Percentiles rank a stretch among this genome's conserved stretches.
Evolutionary conservation across 2,329 filamentous ascomycete species (phyloP).

Genomic region (Microcera coccophila): DNA sequence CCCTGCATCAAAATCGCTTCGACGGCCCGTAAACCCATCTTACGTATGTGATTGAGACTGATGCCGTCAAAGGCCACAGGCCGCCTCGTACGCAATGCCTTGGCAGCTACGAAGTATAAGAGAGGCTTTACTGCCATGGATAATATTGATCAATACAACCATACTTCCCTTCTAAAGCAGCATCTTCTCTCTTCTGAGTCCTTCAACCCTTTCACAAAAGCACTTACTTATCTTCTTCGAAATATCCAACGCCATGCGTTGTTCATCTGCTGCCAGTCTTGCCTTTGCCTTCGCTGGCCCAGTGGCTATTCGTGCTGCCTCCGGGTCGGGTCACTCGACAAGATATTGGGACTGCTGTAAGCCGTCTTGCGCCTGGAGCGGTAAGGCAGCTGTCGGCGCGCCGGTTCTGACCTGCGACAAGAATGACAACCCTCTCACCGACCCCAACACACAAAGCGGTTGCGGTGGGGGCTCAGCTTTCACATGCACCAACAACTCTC

Average conservation of each 20-base stretch:
- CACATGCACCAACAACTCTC: slow-evolving; percentile 59
- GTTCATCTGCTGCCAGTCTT: slow-evolving; percentile 14
- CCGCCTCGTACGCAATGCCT: too few species aligned
- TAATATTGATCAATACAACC: too few species aligned
- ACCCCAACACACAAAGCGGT: slow-evolving; percentile 46
- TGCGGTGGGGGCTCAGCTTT: slow-evolving; percentile 57
- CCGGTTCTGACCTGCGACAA: slow-evolving; percentile 54
- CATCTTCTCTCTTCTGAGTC: too few species aligned
- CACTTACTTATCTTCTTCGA: too few species aligned
- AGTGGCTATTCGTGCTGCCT: slow-evolving; percentile 24
- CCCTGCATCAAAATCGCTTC: too few species aligned
- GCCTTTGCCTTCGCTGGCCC: slow-evolving; percentile 19
- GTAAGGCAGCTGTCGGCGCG: slow-evolving; percentile 49
- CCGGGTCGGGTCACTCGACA: slow-evolving; percentile 26
- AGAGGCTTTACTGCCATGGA: too few species aligned
- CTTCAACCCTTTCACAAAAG: too few species aligned
- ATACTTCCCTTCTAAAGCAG: too few species aligned
- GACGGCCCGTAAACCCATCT: too few species aligned
- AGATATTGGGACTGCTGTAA: slow-evolving; percentile 68
- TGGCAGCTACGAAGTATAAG: too few species aligned
- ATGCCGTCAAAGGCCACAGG: too few species aligned
- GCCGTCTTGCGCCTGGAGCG: slow-evolving; percentile 59
- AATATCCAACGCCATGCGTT: slow-evolving; percentile 4
- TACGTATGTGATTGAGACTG: too few species aligned
- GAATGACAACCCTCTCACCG: slow-evolving; percentile 50